Evolutionary conservation across 768 basidiomycete species (phyloP).

Genomic region (Russula abietina): DNA sequence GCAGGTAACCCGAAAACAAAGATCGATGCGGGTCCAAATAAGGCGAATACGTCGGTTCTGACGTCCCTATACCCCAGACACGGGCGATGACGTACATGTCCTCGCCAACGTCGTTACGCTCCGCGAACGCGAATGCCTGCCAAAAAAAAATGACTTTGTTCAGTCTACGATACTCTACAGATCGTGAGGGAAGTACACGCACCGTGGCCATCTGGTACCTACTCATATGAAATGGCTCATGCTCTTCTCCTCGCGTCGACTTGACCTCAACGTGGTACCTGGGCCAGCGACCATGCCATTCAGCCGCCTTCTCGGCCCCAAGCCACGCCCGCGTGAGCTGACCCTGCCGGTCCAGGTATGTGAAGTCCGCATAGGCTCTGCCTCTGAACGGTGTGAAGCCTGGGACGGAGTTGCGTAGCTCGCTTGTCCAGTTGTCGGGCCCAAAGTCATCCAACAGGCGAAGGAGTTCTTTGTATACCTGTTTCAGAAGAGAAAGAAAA

Average conservation of each 20-base stretch:
- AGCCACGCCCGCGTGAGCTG: slow-evolving; percentile 24
- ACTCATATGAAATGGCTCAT: slow-evolving; percentile 29
- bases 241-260: slow-evolving; percentile 23
- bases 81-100: slow-evolving; percentile 17
- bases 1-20: slow-evolving; percentile 5
- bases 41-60: neutral
- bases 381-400: slow-evolving; percentile 24
- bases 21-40: slow-evolving; percentile 14
- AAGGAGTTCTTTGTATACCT: slow-evolving; percentile 24
- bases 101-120: neutral
- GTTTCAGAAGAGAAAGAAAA: neutral
- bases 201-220: slow-evolving; percentile 25
- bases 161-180: neutral
- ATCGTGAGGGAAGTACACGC: neutral
- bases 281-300: slow-evolving; percentile 27
- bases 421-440: slow-evolving; percentile 30
- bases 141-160: neutral
- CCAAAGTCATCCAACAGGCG: slow-evolving; percentile 24
- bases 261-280: slow-evolving; percentile 31
- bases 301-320: slow-evolving; percentile 16
- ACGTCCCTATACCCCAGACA: slow-evolving; percentile 4
- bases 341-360: slow-evolving; percentile 26
- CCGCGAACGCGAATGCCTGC: slow-evolving; percentile 5
- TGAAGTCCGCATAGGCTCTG: slow-evolving; percentile 27
- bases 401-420: slow-evolving; percentile 22